These are phyloP conservation scores for Mycosarcoma maydis DNA, from an alignment of 1,284 basidiomycete genomes.

Conservation along the genomic window DNA sequence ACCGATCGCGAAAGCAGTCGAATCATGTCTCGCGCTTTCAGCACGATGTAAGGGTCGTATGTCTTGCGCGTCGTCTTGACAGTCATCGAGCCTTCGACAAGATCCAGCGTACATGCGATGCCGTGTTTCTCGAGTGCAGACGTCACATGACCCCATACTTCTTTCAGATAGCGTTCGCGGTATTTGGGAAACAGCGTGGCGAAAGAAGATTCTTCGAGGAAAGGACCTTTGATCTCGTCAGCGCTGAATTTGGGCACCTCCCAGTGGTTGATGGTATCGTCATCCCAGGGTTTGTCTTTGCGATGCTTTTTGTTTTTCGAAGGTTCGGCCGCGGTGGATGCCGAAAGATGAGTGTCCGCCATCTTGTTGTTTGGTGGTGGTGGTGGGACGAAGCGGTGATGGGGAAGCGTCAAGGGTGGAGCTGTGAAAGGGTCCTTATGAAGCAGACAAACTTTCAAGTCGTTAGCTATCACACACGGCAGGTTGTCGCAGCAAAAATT, in stretches of 20 bases:
- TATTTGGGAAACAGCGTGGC: constrained; percentile 99
- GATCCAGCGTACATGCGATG: constrained; percentile 88
- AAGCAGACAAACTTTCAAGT: no score
- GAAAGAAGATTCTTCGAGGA: constrained; percentile 95
- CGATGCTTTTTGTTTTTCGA: constrained; percentile 65
- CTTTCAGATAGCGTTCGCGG: constrained; percentile 92
- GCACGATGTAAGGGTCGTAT: constrained; percentile 92
- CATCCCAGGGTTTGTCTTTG: constrained; percentile 79
- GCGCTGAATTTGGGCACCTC: constrained; percentile 80
- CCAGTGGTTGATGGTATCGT: constrained; percentile 99
- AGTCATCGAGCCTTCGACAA: constrained; percentile 96
- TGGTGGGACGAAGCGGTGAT: neutral
- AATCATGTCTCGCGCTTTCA: constrained; percentile 95
- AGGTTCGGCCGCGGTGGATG: constrained; percentile 7
- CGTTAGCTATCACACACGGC: no score
- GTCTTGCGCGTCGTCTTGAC: constrained; percentile 97
- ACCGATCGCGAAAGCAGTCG: constrained; percentile 94
- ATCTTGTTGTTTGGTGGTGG: neutral
- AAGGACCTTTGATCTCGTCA: constrained; percentile 78
- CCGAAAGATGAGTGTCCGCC: constrained; percentile 13
- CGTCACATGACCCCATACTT: constrained; percentile 94
- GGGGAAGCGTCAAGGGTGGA: neutral
- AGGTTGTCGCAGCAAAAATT: constrained; percentile 23
- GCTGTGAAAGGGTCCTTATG: constrained; percentile 2
- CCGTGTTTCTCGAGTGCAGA: constrained; percentile 84